Evolutionary conservation across 2,329 filamentous ascomycete species (phyloP).

Genomic region (Penicillium sp.): DNA sequence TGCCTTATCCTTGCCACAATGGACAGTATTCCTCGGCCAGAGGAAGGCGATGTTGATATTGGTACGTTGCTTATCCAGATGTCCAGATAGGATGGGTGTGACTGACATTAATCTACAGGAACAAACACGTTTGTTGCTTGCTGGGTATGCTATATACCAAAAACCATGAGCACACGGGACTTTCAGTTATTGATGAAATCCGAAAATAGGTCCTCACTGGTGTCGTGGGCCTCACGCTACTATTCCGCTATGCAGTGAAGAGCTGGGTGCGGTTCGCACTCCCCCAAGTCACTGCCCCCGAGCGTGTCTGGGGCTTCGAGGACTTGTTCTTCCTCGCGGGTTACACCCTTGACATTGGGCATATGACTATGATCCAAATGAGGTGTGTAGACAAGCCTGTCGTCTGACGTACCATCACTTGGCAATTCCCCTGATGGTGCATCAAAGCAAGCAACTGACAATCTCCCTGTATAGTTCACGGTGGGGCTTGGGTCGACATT

Average conservation of each 20-base stretch:
- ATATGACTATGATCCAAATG: conserved; percentile 35
- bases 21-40: conserved; percentile 19
- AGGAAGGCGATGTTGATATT: conserved; percentile 25
- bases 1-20: conserved; percentile 11
- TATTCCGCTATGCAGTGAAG: conserved; percentile 30
- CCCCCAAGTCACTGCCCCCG: conserved; percentile 34
- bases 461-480: conserved; percentile 21
- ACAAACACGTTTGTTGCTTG: conserved; percentile 21
- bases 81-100: no score
- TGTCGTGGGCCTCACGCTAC: conserved; percentile 22
- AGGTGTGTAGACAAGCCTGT: conserved; percentile 24
- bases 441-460: background rate
- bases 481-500: conserved; percentile 37
- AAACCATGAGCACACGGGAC: background rate
- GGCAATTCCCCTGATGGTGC: background rate
- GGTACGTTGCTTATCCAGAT: conserved; percentile 12
- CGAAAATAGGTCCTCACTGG: conserved; percentile 20
- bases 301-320: conserved; percentile 37
- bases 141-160: conserved; percentile 17
- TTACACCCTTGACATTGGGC: conserved; percentile 34
- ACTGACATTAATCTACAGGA: conserved; percentile 13
- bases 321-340: conserved; percentile 34
- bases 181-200: background rate
- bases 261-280: conserved; percentile 35
- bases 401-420: background rate